Conservation (phyloP, 192 early-diverging fungal species). For the Coemansia sp. region DNA sequence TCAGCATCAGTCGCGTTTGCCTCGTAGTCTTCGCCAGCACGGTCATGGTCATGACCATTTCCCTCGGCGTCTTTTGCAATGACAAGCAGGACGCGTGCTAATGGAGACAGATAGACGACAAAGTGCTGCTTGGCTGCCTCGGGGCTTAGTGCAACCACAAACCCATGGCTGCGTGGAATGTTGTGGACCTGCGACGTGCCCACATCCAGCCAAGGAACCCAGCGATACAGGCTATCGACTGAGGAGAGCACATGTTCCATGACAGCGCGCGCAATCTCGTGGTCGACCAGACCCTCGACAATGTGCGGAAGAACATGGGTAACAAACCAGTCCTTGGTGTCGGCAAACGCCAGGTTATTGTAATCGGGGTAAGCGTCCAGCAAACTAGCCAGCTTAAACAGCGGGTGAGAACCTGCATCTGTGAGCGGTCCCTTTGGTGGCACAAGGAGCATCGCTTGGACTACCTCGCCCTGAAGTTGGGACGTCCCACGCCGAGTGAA, state of each 20-base stretch:
- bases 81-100: slow-evolving; percentile 40
- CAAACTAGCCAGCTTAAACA: slow-evolving; percentile 15
- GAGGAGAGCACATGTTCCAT: slow-evolving; percentile 27
- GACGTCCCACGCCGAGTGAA: slow-evolving; percentile 10
- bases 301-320: slow-evolving; percentile 22
- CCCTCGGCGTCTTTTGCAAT: slow-evolving; percentile 24
- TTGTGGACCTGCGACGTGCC: slow-evolving; percentile 30
- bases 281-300: slow-evolving; percentile 9
- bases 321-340: slow-evolving; percentile 41
- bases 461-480: slow-evolving; percentile 16
- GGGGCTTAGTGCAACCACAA: slow-evolving; percentile 28
- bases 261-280: slow-evolving; percentile 12
- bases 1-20: not conserved
- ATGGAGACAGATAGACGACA: slow-evolving; percentile 37
- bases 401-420: slow-evolving; percentile 11
- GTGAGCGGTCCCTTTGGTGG: slow-evolving; percentile 2
- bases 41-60: not conserved
- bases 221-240: slow-evolving; percentile 16
- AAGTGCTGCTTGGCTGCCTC: slow-evolving; percentile 31
- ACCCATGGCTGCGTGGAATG: slow-evolving; percentile 30
- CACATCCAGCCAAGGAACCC: slow-evolving; percentile 44
- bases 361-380: slow-evolving; percentile 6
- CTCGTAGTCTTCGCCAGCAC: not conserved
- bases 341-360: slow-evolving; percentile 31
- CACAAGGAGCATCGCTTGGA: slow-evolving; percentile 20